Evolutionary conservation across 2,329 filamentous ascomycete genomes (phyloP), one percentile per base, ranked within the genome.

Genomic region (Daldinia sp.): DNA sequence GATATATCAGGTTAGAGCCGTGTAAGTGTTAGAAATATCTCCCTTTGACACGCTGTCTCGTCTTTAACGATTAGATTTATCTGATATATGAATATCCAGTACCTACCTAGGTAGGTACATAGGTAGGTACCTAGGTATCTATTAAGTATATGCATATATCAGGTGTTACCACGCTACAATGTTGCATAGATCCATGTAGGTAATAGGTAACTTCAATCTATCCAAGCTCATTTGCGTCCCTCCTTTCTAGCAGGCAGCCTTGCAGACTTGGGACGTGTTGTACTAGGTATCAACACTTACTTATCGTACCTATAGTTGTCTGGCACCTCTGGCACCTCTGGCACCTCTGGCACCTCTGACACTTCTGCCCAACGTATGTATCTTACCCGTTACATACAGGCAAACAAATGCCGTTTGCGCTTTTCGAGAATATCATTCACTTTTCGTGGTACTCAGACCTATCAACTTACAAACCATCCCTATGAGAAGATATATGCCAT

Each of bases 1-100:
- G 29, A 9, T 32, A 11, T 32, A 32, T n/a, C n/a, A n/a, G n/a
- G 17, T 11, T 8, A 23, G 19, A 10, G 4, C 13, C 13, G n/a
- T 48, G n/a, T 48, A 8, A 11, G 29, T 7, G 11, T 7, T 41
- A 19, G 19, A 23, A 19, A 41, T n/a, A 13, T 23, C 37, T n/a
- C 41, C 27, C 4, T 21, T 48, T 32, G 13, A 9, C 45, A 15
- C 45, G 30, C 27, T 29, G 15, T 49, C 15, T 8, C 11, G 2
- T 13, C 2, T 48, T 52, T 19, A 8, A 52, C 52, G 63, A 58
- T 63, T 41, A 57, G 8, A 60, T 35, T 17, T 4, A 56, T 29
- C 58, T 34, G 47, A 25, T 66, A 61, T 37, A 30, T 63, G 56
- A 54, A 63, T 66, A 63, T 47, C 23, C 11, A 17, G 45, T 30